These are phyloP conservation scores for Phylloporus arenicola DNA, from an alignment of 768 basidiomycete genomes.

Conservation along the genomic window DNA sequence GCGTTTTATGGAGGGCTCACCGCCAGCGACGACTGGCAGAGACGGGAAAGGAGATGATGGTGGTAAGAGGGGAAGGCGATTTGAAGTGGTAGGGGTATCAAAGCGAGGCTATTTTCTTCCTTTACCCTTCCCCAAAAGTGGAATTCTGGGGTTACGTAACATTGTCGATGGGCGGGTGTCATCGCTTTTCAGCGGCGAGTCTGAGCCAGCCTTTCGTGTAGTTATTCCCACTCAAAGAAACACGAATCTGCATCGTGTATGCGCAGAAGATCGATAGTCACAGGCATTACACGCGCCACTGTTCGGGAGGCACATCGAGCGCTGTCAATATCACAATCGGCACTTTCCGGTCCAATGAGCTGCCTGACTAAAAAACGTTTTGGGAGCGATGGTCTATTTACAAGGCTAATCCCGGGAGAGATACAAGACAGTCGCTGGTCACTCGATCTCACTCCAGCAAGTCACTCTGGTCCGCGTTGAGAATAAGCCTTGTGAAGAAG, in stretches of 20 bases:
- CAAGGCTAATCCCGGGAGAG: no score
- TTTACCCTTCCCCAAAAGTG: constrained; percentile 27
- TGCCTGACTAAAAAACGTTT: no score
- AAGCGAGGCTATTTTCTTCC: constrained; percentile 14
- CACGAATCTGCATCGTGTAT: constrained; percentile 8
- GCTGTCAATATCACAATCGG: background rate
- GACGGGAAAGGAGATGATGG: constrained; percentile 9
- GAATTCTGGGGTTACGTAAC: constrained; percentile 29
- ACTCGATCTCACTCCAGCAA: constrained; percentile 9
- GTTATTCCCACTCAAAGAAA: background rate
- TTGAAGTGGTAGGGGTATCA: constrained; percentile 1
- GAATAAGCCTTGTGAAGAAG: constrained; percentile 30
- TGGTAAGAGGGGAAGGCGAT: constrained; percentile 16
- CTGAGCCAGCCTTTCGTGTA: background rate
- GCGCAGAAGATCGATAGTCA: constrained; percentile 11
- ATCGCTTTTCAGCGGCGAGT: no score
- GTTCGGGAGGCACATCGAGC: constrained; percentile 26
- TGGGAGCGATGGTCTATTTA: no score
- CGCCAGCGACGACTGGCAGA: constrained; percentile 6
- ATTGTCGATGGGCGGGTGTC: background rate
- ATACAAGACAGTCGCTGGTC: background rate
- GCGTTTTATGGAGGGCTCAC: constrained; percentile 5
- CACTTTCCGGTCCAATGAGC: constrained; percentile 10
- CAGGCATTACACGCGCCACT: background rate
- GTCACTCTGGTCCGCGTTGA: constrained; percentile 29